Evolutionary conservation across 805 yeast species (phyloP).

Genomic region (Candida broadrunensis): DNA sequence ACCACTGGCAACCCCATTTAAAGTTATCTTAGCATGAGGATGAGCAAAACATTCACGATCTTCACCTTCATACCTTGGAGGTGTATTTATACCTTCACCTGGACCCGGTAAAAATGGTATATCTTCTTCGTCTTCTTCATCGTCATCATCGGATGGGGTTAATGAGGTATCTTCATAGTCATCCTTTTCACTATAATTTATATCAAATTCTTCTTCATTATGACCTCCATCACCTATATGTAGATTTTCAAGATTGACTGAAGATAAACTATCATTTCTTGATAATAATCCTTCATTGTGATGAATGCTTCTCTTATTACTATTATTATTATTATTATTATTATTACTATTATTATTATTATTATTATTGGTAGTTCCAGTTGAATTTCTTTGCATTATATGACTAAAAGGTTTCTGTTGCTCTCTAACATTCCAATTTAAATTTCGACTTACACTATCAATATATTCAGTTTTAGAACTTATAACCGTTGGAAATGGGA

Average conservation of each 20-base stretch:
- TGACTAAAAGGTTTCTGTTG: conserved; percentile 71
- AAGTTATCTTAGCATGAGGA: conserved; percentile 37
- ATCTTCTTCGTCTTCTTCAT: conserved; percentile 20
- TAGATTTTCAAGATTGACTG: conserved; percentile 9
- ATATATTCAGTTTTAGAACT: conserved; percentile 72
- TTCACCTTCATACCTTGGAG: conserved; percentile 17
- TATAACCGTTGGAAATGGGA: conserved; percentile 90
- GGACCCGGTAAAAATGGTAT: conserved; percentile 24
- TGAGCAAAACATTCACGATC: conserved; percentile 40
- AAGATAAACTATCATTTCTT: not conserved
- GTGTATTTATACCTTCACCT: conserved; percentile 30
- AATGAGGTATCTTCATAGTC: not conserved
- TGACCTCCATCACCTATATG: conserved; percentile 10
- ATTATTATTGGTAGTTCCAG: not conserved
- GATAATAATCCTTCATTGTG: too few relatives aligned
- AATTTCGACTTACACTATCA: conserved; percentile 78
- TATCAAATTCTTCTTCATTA: conserved; percentile 32
- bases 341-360: not conserved
- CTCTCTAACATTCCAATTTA: conserved; percentile 93
- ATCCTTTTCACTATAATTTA: conserved; percentile 28
- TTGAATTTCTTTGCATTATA: not conserved
- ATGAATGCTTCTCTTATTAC: too few relatives aligned
- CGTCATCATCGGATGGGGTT: conserved; percentile 1
- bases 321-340: too few relatives aligned
- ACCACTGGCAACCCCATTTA: conserved; percentile 7